phyloP scores from a whole-genome alignment of 2,329 filamentous ascomycete species.

The Aspergillus sp. region DNA sequence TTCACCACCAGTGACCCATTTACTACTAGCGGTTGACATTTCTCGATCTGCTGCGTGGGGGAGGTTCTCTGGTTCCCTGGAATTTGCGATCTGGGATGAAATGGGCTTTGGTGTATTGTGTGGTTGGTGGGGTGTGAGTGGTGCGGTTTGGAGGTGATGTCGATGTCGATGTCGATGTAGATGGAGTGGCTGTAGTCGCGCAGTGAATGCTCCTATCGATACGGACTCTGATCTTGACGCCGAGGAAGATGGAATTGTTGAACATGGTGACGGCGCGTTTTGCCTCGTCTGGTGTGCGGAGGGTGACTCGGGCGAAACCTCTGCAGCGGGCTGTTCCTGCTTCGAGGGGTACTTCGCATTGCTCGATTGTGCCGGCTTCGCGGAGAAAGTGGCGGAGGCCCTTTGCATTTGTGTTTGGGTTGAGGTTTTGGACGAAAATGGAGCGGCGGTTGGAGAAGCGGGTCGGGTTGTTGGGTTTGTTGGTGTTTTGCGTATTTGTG shows the following conservation, averaged over 20 bases:
- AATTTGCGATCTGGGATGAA: not conserved
- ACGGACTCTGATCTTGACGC: conserved; percentile 27
- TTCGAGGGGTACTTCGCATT: conserved; percentile 26
- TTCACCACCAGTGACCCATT: conserved; percentile 33
- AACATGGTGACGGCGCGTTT: conserved; percentile 27
- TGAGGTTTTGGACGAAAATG: conserved; percentile 25
- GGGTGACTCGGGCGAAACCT: conserved; percentile 24
- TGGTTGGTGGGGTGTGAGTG: too few species aligned
- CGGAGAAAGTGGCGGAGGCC: conserved; percentile 26
- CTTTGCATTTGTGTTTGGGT: conserved; percentile 19
- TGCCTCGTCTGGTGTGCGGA: conserved; percentile 30
- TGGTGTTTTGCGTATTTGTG: not conserved
- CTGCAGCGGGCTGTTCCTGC: conserved; percentile 15
- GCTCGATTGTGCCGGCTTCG: conserved; percentile 23
- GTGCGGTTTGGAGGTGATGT: too few species aligned
- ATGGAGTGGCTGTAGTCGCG: too few species aligned
- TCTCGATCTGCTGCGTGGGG: conserved; percentile 4
- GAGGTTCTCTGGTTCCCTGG: not conserved
- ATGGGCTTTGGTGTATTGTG: too few species aligned
- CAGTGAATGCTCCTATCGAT: conserved; percentile 20
- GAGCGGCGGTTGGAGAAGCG: conserved; percentile 12
- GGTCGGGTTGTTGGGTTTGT: conserved; percentile 2
- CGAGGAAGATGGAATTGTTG: conserved; percentile 30
- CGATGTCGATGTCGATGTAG: too few species aligned
- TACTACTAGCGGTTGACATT: conserved; percentile 26